Conservation (phyloP, 2,329 filamentous ascomycete species). For the Trichoderma polysporum region DNA sequence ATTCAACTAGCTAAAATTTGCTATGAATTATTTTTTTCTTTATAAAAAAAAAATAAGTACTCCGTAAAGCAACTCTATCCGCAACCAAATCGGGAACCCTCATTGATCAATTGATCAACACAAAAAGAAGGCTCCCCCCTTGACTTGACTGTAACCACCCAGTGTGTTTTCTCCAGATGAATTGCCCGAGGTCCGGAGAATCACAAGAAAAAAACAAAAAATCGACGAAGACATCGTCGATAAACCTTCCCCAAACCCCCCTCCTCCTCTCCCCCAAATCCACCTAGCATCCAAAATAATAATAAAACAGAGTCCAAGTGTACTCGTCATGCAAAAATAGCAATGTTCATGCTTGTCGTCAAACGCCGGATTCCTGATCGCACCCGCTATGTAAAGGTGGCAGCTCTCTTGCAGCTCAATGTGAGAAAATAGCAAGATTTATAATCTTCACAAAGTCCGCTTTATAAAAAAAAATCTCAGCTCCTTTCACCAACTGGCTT, state of each 20-base stretch:
- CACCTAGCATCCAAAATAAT: neutral
- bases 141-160: neutral
- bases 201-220: neutral
- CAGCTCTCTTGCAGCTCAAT: neutral
- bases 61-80: constrained; percentile 1
- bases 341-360: constrained; percentile 38
- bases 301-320: neutral
- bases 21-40: neutral
- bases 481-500: neutral
- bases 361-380: constrained; percentile 22
- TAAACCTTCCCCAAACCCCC: neutral
- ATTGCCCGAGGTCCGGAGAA: neutral
- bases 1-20: neutral
- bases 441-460: neutral
- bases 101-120: neutral
- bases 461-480: neutral
- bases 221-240: constrained; percentile 2
- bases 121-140: neutral
- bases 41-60: neutral
- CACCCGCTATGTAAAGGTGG: neutral
- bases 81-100: neutral
- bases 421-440: neutral
- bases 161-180: neutral
- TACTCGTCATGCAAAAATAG: constrained; percentile 33
- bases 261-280: neutral